Evolutionary conservation across 495 filamentous ascomycete genomes (phyloP), one percentile per base, ranked within the genome.

Genomic region (Hyaloscypha hepaticicola): DNA sequence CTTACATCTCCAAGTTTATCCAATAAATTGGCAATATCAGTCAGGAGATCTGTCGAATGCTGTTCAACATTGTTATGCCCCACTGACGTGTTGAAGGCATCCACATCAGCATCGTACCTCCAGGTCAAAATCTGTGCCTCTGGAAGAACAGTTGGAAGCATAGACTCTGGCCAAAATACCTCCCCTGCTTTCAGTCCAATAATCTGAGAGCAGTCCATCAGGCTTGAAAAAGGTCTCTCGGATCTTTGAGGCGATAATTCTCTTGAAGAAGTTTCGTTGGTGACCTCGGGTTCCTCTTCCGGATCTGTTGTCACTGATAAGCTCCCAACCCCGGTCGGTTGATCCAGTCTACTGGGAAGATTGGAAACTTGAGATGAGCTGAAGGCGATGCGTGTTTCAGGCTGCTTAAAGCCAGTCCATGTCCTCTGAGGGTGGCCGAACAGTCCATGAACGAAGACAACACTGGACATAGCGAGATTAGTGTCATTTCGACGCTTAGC

Each of bases 371-470:
- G 31, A 12, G 31, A 33, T 33, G 6, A 6, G 12, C 31, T 33
- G 12, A 12, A 33, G 31, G 31, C 7, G 31, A 33, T 33, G 12
- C 22, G 7, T 19, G 0, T 8, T 50, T 3, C 19, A 19, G 48
- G 22, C 48, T n/a, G 6, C 48, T 50, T 50, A 16, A 6, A 16
- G 6, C 48, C 48, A 24, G 48, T 50, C 48, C 48, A 50, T 6
- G 48, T 50, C 48, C 48, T 2, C 48, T 50, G 48, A 21, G 48
- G 48, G n/a, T 50, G 19, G 16, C 48, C 48, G n/a, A 50, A 50
- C 19, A 50, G 48, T n/a, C 48, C 48, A 24, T 50, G 48, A 50
- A 50, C 48, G 48, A 50, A 50, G 8, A 50, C 22, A 50, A 50
- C n/a, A 19, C 48, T 50, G 31, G 7, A 33, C 31, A 33, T 6